Evolutionary conservation across 225 moss, liverwort and hornwort species (phyloP).

Genomic region (Antitrichia curtipendula): DNA sequence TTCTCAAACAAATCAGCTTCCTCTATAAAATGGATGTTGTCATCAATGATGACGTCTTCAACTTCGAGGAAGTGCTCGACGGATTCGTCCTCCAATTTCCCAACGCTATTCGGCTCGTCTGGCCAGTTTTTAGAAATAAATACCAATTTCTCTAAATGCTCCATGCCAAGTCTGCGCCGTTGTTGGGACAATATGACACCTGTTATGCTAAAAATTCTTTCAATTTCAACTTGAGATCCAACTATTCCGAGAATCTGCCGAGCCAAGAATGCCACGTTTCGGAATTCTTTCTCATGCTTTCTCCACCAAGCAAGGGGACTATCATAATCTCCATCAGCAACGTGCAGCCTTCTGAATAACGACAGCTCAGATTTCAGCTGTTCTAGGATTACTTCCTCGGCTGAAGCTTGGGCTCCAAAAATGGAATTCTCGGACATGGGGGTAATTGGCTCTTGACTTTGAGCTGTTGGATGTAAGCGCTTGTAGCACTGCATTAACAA

Average conservation of each 20-base stretch:
- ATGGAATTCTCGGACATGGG: conserved; percentile 34
- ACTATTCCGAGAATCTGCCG: conserved; percentile 38
- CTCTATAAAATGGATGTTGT: conserved; percentile 25
- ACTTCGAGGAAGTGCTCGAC: conserved; percentile 29
- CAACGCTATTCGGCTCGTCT: conserved; percentile 11
- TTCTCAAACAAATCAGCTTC: conserved; percentile 35
- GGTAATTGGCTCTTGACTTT: conserved; percentile 27
- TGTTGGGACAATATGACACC: conserved; percentile 31
- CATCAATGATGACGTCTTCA: conserved; percentile 32
- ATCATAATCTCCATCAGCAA: conserved; percentile 26
- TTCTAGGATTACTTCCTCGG: conserved; percentile 33
- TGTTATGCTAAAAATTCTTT: conserved; percentile 32
- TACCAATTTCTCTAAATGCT: conserved; percentile 26
- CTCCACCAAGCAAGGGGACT: conserved; percentile 38
- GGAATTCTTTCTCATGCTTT: conserved; percentile 41
- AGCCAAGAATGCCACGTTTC: conserved; percentile 31
- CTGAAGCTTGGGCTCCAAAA: conserved; percentile 41
- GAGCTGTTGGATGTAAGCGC: conserved; percentile 27
- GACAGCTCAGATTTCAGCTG: conserved; percentile 41
- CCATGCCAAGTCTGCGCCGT: conserved; percentile 21
- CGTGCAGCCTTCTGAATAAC: conserved; percentile 29
- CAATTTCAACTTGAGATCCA: conserved; percentile 37
- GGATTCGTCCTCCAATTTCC: conserved; percentile 35
- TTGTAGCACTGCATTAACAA: conserved; percentile 42
- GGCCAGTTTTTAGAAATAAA: conserved; percentile 43